Evolutionary conservation across 139 green algal genomes (phyloP).

Genomic region (Trebouxia sp.): DNA sequence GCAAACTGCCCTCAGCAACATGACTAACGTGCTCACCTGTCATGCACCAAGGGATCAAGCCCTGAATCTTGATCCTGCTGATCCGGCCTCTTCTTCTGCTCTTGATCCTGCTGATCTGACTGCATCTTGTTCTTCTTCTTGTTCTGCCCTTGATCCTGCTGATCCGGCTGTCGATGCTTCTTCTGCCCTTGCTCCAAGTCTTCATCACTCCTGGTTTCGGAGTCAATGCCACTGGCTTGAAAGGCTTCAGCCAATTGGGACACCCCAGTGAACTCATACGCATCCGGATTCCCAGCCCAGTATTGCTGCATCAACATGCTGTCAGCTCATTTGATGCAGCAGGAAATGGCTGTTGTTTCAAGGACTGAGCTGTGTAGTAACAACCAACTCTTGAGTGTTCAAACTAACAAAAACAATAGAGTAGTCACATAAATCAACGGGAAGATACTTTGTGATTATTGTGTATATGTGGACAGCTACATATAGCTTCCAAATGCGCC

Average conservation of each 20-base stretch:
- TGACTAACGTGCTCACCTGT: constrained; percentile 45
- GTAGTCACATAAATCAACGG: too few species aligned
- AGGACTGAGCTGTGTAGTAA: too few species aligned
- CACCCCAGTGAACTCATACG: constrained; percentile 41
- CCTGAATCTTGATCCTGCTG: not conserved
- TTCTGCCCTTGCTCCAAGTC: not conserved
- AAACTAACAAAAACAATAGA: too few species aligned
- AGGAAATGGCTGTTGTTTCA: too few species aligned
- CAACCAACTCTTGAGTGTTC: too few species aligned
- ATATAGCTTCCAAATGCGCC: too few species aligned
- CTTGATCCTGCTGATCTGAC: not conserved
- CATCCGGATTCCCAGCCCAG: constrained; percentile 18
- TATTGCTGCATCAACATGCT: constrained; percentile 42
- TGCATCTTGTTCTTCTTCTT: not conserved
- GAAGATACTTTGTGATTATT: too few species aligned
- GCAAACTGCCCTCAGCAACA: too few species aligned
- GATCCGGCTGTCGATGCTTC: not conserved
- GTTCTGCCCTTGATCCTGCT: not conserved
- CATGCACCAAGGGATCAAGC: constrained; percentile 42
- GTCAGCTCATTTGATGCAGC: too few species aligned
- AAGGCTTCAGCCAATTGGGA: constrained; percentile 36
- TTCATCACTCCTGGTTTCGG: not conserved
- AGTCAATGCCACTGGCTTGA: constrained; percentile 11
- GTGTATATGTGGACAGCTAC: too few species aligned
- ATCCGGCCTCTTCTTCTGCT: not conserved